Base-by-base conservation (phyloP, 768 basidiomycete genomes). In the Boletus subparvulus region DNA sequence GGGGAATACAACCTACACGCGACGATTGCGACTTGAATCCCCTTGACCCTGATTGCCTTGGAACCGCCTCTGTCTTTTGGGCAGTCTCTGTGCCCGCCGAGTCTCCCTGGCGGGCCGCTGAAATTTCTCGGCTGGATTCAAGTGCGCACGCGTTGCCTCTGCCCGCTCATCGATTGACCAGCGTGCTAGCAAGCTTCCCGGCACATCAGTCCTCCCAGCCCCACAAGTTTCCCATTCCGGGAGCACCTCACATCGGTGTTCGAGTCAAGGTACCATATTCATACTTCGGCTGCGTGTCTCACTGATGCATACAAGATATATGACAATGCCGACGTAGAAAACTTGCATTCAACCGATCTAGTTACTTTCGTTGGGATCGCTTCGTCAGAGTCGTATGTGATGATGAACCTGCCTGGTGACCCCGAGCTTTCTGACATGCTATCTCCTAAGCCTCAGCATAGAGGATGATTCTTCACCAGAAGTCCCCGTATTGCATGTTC, bases 351-450 rank as follows among this genome's bases (percentile, higher is more conserved):
- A 16, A 85, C 88, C 0, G 84, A 90, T 52, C 53, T 90, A 8
- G 72, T 77, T 16, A 86, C 80, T 8, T 90, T 93, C 61, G 80
- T 92, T 44, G 91, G 91, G 6, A 85, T 92, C n/a, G 67, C 87
- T 17, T 79, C 84, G 0, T 78, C 76, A 51, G 90, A 92, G 62
- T 70, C 78, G 88, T 88, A 70, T 33, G 85, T 80, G 9, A 48
- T 51, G 50, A n/a, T n/a, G 30, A 28, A 54, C 17, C 13, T 16
- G n/a, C 14, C 35, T 3, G 21, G 8, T 26, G 35, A 24, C 13
- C 10, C 13, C 3, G 11, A 28, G 13, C 10, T 48, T 44, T 52
- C 61, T 65, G 50, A 67, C 78, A 24, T 32, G 37, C 13, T 11
- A 11, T 33, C 28, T 33, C 21, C 74, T 19, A 63, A 84, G 73